These are phyloP conservation scores for Panicum virgatum DNA, from an alignment of 202 grass and related monocot genomes.

Conservation along the genomic window DNA sequence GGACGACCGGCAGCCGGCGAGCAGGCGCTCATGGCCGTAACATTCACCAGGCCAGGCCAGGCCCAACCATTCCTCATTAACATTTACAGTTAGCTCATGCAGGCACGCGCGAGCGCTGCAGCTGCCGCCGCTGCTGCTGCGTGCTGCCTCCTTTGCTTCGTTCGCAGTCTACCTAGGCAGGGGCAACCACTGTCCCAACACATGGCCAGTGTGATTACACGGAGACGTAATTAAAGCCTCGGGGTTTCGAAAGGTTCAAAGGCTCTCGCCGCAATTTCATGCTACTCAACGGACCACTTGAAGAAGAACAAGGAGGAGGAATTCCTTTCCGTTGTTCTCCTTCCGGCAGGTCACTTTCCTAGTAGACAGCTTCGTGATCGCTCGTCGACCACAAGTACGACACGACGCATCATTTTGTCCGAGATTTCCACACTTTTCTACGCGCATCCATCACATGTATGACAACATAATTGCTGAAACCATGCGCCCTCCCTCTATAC, in stretches of 20 bases:
- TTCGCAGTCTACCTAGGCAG: background rate
- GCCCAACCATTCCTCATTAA: background rate
- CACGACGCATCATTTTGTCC: background rate
- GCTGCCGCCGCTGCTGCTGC: background rate
- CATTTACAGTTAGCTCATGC: background rate
- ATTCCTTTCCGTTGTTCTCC: background rate
- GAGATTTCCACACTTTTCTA: background rate
- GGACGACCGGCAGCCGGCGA: background rate
- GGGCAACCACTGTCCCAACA: background rate
- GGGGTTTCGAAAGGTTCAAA: rapidly evolving
- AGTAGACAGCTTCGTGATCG: background rate
- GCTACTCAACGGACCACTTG: no score
- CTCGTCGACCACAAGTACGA: background rate
- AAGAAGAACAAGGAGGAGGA: background rate
- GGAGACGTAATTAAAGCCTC: background rate
- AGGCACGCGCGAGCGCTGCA: background rate
- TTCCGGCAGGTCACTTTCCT: background rate
- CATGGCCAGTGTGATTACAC: background rate
- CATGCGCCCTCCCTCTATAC: background rate
- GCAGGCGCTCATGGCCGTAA: background rate
- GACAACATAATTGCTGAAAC: conserved; percentile 30
- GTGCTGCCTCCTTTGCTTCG: conserved; percentile 18
- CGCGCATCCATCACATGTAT: conserved; percentile 1
- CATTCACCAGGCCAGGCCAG: background rate
- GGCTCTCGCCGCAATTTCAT: background rate